Evolutionary conservation across 768 basidiomycete genomes (phyloP).

Genomic region (Russula earlei): DNA sequence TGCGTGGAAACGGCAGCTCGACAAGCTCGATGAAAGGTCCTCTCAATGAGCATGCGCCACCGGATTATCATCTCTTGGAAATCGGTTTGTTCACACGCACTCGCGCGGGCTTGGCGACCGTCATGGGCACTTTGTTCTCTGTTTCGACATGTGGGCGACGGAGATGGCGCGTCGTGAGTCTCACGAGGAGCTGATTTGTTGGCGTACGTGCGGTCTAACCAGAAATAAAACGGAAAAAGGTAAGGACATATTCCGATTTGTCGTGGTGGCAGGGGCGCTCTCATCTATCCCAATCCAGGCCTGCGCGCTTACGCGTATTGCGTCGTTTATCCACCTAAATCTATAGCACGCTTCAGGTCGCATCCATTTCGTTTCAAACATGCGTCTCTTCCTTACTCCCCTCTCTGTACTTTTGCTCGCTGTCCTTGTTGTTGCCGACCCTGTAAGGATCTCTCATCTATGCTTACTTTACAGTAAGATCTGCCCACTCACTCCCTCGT

Average conservation of each 20-base stretch:
- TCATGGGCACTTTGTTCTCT: no score
- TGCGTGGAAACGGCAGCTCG: constrained; percentile 1
- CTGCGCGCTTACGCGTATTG: constrained; percentile 1
- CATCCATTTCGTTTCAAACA: not conserved
- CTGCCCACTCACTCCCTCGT: not conserved
- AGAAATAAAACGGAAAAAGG: constrained; percentile 1
- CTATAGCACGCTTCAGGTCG: not conserved
- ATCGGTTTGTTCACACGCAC: no score
- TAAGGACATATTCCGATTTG: not conserved
- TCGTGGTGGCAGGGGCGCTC: no score
- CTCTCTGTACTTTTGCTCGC: not conserved
- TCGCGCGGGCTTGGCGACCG: no score
- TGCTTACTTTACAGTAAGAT: no score
- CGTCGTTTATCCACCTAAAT: not conserved
- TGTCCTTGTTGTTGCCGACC: not conserved
- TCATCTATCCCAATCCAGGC: not conserved
- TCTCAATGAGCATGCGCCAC: no score
- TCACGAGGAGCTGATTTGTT: no score
- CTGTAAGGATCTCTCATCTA: not conserved
- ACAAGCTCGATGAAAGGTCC: not conserved
- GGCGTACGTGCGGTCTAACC: not conserved
- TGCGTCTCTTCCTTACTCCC: constrained; percentile 5
- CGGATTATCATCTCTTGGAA: no score
- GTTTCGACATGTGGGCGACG: no score
- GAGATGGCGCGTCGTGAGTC: no score